Base-by-base conservation (phyloP, 371 early-diverging fungal species). In the Encephalitozoon cuniculi region DNA sequence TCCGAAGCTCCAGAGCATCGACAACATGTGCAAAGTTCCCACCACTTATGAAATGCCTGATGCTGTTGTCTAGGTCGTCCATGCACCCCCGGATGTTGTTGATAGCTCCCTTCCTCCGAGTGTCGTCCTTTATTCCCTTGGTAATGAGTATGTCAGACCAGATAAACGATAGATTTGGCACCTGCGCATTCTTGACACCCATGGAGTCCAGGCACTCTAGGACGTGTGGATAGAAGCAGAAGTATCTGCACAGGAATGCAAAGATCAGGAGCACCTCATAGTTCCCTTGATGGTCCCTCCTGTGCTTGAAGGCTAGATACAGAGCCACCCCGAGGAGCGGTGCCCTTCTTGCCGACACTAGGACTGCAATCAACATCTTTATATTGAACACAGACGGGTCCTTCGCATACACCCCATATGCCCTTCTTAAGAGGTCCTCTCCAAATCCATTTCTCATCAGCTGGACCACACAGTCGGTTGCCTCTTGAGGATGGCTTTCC, bases 231-330 rank as follows among this genome's bases (percentile, higher is more conserved):
- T 66, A 68, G 32, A 78, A 64, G 21, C 59, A 69, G 41, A 81
- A 78, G 59, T 78, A 78, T 54, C 79, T 71, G 30, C 32, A 51
- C 12, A 75, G 18, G 74, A 78, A 78, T 4, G 75, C 39, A 69
- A 78, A 46, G 0, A 81, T 65, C 9, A 81, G 30, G 43, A 51
- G 34, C 6, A 78, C 55, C 28, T 81, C 81, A 72, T 77, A 75
- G 30, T 66, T 71, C 15, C 32, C 32, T 2, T 9, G 23, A 40
- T 28, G 40, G 6, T 44, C 39, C 0, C 28, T 25, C 1, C 40
- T 30, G 49, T 71, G 59, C 40, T 55, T 75, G 32, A 53, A 46
- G 8, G 74, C 25, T 4, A 81, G 3, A 41, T 75, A 81, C 25
- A 78, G 40, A 1, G 78, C 81, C 4, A 81, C 53, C 9, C 69